Evolutionary conservation across 2,329 filamentous ascomycete species (phyloP).

Genomic region (Capronia americana): DNA sequence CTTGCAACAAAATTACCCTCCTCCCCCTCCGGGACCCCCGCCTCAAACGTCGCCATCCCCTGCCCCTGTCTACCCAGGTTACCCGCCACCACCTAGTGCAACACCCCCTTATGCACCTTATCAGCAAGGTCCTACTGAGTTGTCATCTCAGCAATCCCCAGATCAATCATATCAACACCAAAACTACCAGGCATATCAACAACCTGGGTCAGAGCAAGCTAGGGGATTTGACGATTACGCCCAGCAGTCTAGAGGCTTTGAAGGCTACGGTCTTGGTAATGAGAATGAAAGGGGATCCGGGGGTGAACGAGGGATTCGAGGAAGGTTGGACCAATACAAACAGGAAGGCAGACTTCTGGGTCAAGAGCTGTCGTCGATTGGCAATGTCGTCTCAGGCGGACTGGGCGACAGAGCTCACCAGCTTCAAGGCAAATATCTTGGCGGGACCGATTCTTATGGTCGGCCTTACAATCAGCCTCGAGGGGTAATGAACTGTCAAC

Average conservation of each 20-base stretch:
- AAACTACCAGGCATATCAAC: slow-evolving; percentile 31
- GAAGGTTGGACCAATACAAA: slow-evolving; percentile 44
- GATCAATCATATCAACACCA: slow-evolving; percentile 35
- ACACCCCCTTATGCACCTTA: slow-evolving; percentile 28
- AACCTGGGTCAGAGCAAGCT: slow-evolving; percentile 22
- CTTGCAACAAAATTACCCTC: slow-evolving; percentile 30
- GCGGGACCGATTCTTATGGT: slow-evolving; percentile 33
- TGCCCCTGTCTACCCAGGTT: slow-evolving; percentile 21
- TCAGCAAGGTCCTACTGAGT: slow-evolving; percentile 29
- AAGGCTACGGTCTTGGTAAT: slow-evolving; percentile 43
- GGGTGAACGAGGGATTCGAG: slow-evolving; percentile 44
- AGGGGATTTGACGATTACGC: slow-evolving; percentile 36
- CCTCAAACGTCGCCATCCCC: slow-evolving; percentile 24
- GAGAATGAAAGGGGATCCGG: slow-evolving; percentile 42
- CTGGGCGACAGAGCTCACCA: slow-evolving; percentile 53
- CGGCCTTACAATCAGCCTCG: slow-evolving; percentile 32
- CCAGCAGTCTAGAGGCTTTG: slow-evolving; percentile 31
- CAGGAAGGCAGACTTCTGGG: slow-evolving; percentile 41
- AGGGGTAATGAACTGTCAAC: slow-evolving; percentile 43
- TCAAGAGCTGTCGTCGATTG: slow-evolving; percentile 48
- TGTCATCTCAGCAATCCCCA: slow-evolving; percentile 28
- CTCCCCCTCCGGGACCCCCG: slow-evolving; percentile 33
- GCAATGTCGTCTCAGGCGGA: slow-evolving; percentile 49
- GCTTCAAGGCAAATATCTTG: slow-evolving; percentile 42
- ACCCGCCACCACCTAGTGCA: slow-evolving; percentile 20